Evolutionary conservation across 306 rosid genomes (phyloP).

Genomic region (Ormosia emarginata): DNA sequence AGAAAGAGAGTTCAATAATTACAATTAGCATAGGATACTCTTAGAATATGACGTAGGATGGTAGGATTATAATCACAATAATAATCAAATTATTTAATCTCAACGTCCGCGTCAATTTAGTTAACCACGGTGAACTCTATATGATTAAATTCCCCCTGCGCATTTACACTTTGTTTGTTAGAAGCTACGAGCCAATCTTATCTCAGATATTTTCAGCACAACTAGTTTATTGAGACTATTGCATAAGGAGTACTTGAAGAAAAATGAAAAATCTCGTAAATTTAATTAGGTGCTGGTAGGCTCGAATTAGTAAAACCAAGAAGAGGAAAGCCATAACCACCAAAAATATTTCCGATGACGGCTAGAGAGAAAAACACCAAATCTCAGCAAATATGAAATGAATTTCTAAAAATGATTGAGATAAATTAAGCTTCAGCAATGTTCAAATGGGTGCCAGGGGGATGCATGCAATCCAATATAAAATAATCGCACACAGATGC

Average conservation of each 20-base stretch:
- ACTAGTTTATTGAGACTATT: neutral
- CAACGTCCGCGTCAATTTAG: neutral
- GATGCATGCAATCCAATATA: neutral
- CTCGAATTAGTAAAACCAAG: neutral
- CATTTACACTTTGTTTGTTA: neutral
- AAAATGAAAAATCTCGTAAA: no score
- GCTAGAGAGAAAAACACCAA: neutral
- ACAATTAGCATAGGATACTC: conserved; percentile 29
- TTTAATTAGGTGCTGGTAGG: no score
- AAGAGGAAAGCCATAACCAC: neutral
- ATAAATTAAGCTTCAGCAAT: neutral
- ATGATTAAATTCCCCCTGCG: neutral
- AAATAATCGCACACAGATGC: neutral
- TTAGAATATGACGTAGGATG: neutral
- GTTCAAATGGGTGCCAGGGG: neutral
- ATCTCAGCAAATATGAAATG: neutral
- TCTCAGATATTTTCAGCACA: neutral
- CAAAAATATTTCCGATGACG: neutral
- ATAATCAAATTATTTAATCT: neutral
- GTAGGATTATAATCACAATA: neutral
- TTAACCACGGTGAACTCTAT: neutral
- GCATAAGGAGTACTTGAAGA: no score
- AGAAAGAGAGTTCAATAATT: neutral
- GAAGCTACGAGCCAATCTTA: neutral
- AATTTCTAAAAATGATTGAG: neutral